phyloP scores from a whole-genome alignment of 441 rosid species.

The Aleurites moluccanus region DNA sequence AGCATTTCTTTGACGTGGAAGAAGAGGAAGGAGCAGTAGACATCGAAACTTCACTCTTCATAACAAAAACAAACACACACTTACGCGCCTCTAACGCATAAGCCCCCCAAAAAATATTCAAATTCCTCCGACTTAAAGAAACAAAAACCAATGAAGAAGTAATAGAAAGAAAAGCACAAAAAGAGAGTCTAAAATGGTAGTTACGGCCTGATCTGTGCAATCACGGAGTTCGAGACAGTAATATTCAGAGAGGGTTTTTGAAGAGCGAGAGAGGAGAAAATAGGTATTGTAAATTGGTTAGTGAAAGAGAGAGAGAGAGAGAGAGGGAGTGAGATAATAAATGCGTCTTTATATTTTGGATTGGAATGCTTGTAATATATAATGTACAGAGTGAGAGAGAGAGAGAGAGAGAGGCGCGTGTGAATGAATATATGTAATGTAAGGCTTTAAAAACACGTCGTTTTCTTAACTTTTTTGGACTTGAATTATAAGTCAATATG shows the following conservation, averaged over 20 bases:
- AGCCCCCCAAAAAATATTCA: not conserved
- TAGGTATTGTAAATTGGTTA: not conserved
- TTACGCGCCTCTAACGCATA: not conserved
- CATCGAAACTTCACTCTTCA: constrained; percentile 4
- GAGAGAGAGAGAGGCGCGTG: constrained; percentile 14
- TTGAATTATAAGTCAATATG: no score
- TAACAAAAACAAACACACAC: not conserved
- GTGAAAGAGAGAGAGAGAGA: not conserved
- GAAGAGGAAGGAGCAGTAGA: constrained; percentile 15
- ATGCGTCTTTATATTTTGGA: not conserved
- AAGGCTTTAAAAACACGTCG: constrained; percentile 3
- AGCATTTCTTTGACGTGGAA: constrained; percentile 56
- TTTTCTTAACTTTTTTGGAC: not conserved
- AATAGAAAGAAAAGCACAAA: not conserved
- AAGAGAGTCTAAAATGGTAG: not conserved
- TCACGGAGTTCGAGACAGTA: not conserved
- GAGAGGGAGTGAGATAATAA: no score
- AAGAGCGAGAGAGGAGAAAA: not conserved
- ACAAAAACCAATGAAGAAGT: not conserved
- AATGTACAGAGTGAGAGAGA: no score
- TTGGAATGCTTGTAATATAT: not conserved
- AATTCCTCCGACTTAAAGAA: not conserved
- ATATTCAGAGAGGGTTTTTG: constrained; percentile 1
- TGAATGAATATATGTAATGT: not conserved
- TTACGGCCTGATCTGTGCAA: constrained; percentile 24